phyloP scores from a whole-genome alignment of 176 grass and related monocot genomes.

The Tuctoria greenei region DNA sequence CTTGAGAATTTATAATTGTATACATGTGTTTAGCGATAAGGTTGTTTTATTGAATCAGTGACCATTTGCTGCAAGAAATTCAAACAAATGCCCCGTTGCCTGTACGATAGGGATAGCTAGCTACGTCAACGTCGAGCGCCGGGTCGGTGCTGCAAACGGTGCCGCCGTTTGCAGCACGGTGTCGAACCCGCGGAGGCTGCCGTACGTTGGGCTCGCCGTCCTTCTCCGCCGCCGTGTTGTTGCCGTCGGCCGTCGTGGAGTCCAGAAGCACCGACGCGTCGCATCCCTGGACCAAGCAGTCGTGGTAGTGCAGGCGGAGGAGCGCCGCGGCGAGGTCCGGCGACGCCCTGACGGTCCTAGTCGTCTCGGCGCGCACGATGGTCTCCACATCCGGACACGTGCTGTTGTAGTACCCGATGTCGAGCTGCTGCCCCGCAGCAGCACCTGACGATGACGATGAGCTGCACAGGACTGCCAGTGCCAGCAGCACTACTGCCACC shows the following conservation, averaged over 20 bases:
- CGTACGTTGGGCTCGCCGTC: conserved; percentile 65
- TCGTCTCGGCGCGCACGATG: conserved; percentile 48
- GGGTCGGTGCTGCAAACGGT: conserved; percentile 76
- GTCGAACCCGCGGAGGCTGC: conserved; percentile 61
- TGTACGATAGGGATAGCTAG: neutral
- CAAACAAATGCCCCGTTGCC: neutral
- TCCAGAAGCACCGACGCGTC: conserved; percentile 76
- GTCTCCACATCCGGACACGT: conserved; percentile 49
- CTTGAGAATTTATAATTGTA: neutral
- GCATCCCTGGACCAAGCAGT: conserved; percentile 89
- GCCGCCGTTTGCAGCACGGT: conserved; percentile 51
- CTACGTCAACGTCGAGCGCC: neutral
- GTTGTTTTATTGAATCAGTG: neutral
- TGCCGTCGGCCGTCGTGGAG: conserved; percentile 41
- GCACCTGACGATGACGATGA: neutral
- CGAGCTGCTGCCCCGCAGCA: conserved; percentile 20
- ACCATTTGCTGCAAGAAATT: neutral
- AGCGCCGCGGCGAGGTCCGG: conserved; percentile 50
- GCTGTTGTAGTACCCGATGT: conserved; percentile 44
- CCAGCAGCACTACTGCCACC: neutral
- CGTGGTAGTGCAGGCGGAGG: conserved; percentile 76
- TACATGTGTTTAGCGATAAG: neutral
- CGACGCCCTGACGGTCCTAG: conserved; percentile 2
- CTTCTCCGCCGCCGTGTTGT: conserved; percentile 71
- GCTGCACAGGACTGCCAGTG: too few relatives aligned